Evolutionary conservation across 345 rosid genomes (phyloP).

Genomic region (Pistacia integerrima): DNA sequence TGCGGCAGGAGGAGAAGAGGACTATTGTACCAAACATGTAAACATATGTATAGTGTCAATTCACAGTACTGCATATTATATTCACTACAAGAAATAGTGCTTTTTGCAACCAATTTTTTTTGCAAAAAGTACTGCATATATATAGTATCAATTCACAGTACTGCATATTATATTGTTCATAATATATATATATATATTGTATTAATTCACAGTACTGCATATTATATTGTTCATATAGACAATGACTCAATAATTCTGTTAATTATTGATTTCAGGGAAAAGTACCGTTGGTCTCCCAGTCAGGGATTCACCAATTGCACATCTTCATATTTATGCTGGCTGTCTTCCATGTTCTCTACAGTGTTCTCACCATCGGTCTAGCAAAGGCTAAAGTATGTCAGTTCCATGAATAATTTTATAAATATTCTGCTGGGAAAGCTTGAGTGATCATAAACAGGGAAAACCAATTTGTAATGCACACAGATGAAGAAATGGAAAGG

Average conservation of each 20-base stretch:
- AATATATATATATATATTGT: no score
- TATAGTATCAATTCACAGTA: not conserved
- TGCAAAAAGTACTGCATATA: no score
- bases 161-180: no score
- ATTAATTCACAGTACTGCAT: not conserved
- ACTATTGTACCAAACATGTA: conserved; percentile 31
- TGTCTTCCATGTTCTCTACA: conserved; percentile 42
- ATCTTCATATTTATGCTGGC: conserved; percentile 50
- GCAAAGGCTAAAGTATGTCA: conserved; percentile 42
- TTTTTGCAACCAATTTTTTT: no score
- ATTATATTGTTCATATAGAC: no score
- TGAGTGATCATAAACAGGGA: no score
- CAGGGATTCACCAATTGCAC: conserved; percentile 49
- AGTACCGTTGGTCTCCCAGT: conserved; percentile 39
- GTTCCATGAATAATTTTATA: not conserved
- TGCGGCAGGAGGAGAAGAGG: conserved; percentile 23
- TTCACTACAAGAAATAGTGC: no score
- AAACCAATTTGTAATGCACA: not conserved
- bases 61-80: not conserved
- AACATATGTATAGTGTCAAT: not conserved
- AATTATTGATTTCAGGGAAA: conserved; percentile 24
- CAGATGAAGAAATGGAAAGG: conserved; percentile 51
- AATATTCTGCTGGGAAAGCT: not conserved
- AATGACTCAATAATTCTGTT: no score
- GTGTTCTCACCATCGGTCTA: conserved; percentile 37